These are phyloP conservation scores for Neurospora sp. DNA, from an alignment of 495 filamentous ascomycete genomes.

Conservation along the genomic window DNA sequence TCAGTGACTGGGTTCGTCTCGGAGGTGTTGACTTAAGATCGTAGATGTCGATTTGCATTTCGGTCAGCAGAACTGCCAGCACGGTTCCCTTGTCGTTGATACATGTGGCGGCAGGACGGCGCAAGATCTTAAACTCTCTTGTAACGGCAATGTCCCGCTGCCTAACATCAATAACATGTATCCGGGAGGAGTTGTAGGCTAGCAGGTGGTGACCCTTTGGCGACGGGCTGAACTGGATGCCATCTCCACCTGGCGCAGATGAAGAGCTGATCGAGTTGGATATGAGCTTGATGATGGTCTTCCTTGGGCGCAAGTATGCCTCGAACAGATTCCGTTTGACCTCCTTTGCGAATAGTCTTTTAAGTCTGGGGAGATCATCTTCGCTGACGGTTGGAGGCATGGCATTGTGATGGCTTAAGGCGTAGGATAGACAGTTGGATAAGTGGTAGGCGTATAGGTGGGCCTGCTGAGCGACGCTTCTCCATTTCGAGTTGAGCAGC, in stretches of 20 bases:
- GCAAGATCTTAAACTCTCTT: constrained; percentile 69
- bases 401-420: constrained; percentile 37
- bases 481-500: constrained; percentile 73
- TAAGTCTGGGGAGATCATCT: constrained; percentile 48
- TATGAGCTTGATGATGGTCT: constrained; percentile 65
- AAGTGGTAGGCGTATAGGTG: constrained; percentile 71
- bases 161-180: constrained; percentile 64
- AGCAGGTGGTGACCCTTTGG: constrained; percentile 62
- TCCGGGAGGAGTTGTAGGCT: constrained; percentile 77
- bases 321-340: constrained; percentile 74
- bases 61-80: constrained; percentile 69
- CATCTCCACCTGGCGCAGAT: constrained; percentile 72
- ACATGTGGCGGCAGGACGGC: constrained; percentile 66
- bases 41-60: constrained; percentile 77
- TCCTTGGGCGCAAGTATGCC: constrained; percentile 58
- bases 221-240: constrained; percentile 74
- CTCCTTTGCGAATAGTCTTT: constrained; percentile 56
- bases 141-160: constrained; percentile 48
- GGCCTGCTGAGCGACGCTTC: constrained; percentile 57
- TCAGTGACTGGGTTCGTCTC: constrained; percentile 56
- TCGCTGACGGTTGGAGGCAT: constrained; percentile 33
- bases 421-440: constrained; percentile 57
- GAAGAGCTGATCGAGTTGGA: constrained; percentile 76
- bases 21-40: constrained; percentile 51
- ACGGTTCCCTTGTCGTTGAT: constrained; percentile 69